Evolutionary conservation across 305 asterid genomes (phyloP).

Genomic region (Fraxinus paxiana): DNA sequence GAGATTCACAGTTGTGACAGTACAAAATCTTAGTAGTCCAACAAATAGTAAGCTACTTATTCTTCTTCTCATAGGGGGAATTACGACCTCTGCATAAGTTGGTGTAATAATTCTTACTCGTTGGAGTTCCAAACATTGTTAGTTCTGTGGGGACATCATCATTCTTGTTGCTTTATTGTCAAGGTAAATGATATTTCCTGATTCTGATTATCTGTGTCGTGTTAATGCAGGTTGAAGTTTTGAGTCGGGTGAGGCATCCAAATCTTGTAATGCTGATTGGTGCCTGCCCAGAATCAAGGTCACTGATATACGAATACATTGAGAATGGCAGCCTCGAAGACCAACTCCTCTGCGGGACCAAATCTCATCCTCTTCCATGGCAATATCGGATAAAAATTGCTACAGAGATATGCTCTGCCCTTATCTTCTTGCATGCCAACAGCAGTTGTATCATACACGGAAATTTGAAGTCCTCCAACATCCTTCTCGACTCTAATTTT

Average conservation of each 20-base stretch:
- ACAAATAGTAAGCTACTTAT: not conserved
- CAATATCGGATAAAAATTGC: constrained; percentile 70
- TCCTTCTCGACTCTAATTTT: constrained; percentile 63
- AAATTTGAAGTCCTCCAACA: constrained; percentile 58
- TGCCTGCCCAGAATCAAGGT: constrained; percentile 76
- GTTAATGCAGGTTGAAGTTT: constrained; percentile 49
- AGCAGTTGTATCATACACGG: constrained; percentile 53
- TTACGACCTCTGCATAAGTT: not conserved
- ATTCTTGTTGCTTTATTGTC: constrained; percentile 7
- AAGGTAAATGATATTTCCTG: constrained; percentile 13
- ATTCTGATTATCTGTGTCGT: constrained; percentile 20
- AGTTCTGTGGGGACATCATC: not conserved
- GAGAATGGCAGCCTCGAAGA: constrained; percentile 77
- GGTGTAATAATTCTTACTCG: not conserved
- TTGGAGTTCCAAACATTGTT: not conserved
- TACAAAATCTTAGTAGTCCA: not conserved
- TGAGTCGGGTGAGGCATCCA: constrained; percentile 89
- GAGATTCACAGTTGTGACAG: not conserved
- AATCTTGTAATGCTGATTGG: constrained; percentile 72
- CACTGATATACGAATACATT: constrained; percentile 75
- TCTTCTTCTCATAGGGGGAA: not conserved
- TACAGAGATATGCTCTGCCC: constrained; percentile 61
- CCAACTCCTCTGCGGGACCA: constrained; percentile 47
- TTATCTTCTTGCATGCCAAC: constrained; percentile 62
- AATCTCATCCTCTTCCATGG: constrained; percentile 61